Conservation (phyloP, 305 asterid genomes). For the Rubia peregrina region DNA sequence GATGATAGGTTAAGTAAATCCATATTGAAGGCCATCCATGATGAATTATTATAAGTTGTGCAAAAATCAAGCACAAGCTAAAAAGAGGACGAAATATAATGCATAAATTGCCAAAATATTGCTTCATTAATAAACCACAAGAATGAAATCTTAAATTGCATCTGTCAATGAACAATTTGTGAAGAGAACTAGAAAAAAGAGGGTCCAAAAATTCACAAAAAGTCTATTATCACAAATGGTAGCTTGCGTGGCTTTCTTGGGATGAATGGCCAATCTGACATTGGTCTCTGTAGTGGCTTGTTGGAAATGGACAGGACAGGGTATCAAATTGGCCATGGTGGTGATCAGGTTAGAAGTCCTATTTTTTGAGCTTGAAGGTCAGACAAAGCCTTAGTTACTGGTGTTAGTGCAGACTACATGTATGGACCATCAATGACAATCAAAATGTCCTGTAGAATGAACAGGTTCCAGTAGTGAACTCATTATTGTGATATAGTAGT, state of each 20-base stretch:
- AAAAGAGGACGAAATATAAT: no score
- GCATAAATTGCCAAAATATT: no score
- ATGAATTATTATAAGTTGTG: no score
- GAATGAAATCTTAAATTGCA: no score
- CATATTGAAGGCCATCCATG: no score
- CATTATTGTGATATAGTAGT: not conserved
- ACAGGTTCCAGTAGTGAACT: not conserved
- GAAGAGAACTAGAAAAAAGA: not conserved
- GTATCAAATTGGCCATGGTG: not conserved
- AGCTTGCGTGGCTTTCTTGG: not conserved
- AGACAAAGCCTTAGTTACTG: not conserved
- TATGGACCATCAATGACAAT: not conserved
- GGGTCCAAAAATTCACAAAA: no score
- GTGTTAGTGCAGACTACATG: not conserved
- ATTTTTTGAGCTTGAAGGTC: not conserved
- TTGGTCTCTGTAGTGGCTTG: not conserved
- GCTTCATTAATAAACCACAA: no score
- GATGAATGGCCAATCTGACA: not conserved
- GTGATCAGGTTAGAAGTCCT: not conserved
- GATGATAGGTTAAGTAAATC: no score
- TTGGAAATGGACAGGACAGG: not conserved
- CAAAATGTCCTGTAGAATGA: not conserved
- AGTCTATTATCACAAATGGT: no score
- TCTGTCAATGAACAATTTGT: not conserved
- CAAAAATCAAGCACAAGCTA: no score